These are phyloP conservation scores for Hebeloma cylindrosporum DNA, from an alignment of 768 basidiomycete species.

Conservation along the genomic window DNA sequence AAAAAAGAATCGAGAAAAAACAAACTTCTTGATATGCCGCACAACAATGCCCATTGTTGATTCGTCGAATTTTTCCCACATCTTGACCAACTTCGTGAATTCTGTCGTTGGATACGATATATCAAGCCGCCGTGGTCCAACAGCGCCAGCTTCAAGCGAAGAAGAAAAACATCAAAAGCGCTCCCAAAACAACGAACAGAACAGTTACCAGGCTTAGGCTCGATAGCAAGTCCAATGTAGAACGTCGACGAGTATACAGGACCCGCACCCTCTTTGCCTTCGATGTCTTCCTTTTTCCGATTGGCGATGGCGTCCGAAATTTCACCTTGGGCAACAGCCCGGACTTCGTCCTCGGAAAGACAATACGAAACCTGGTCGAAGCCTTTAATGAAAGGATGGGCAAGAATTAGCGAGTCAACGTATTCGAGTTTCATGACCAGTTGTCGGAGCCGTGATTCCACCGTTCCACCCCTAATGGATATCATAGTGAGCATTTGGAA, in stretches of 20 bases:
- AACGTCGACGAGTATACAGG: constrained; percentile 96
- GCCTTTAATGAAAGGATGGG: constrained; percentile 94
- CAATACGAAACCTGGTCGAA: constrained; percentile 89
- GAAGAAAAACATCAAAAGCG: constrained; percentile 7
- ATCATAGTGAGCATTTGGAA: too few relatives aligned
- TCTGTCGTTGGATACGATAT: constrained; percentile 97
- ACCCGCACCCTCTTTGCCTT: constrained; percentile 71
- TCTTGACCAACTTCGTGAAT: constrained; percentile 90
- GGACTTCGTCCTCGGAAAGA: constrained; percentile 82
- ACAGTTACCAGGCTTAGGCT: constrained; percentile 78
- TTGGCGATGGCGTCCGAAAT: constrained; percentile 69
- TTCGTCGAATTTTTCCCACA: constrained; percentile 95
- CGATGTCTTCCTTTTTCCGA: constrained; percentile 76
- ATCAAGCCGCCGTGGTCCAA: constrained; percentile 83
- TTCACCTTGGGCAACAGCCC: constrained; percentile 85
- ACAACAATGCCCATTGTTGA: constrained; percentile 92
- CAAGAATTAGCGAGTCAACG: constrained; percentile 86
- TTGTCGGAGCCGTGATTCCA: constrained; percentile 94
- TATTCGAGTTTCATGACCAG: constrained; percentile 98
- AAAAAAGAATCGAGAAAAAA: constrained; percentile 6
- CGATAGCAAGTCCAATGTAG: constrained; percentile 92
- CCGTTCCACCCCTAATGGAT: constrained; percentile 78
- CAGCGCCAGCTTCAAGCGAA: constrained; percentile 58
- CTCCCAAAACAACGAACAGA: constrained; percentile 11
- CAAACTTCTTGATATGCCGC: constrained; percentile 87